Base-by-base conservation (phyloP, 2,329 filamentous ascomycete species). In the Stenocarpella maydis region DNA sequence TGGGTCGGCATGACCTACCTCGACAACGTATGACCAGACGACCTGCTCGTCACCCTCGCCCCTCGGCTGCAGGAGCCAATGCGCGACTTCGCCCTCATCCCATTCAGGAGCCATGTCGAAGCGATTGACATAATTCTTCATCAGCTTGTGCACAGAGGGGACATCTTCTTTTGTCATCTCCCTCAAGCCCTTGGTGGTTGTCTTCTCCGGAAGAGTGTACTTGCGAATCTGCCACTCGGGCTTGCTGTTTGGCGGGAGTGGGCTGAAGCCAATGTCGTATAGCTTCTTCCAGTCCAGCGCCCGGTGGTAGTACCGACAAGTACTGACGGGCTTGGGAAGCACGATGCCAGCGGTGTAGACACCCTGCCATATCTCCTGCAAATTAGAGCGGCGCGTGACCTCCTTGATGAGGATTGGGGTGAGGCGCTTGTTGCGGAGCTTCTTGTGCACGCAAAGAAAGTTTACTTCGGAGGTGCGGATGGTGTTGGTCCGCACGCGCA, bases 391-490 rank as follows among this genome's bases (percentile, higher is more conserved):
- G 58, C 96, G 91, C 6, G 96, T 99, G 75, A 99, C 94, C 80
- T 99, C 96, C 81, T 98, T 98, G 85, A 99, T 99, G 65, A 99
- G 88, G 2, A 98, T 92, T 0, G 96, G 96, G 0, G 96, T 91
- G 52, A 99, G 89, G 66, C 96, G 91, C 84, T 98, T 98, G 69
- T 92, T 90, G 63, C 96, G 93, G 39, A 99, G 89, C 82, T 98
- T 98, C 86, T 98, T 98, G 86, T 99, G 96, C 67, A 99, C 91
- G 77, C 95, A 97, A 74, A 99, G 90, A 82, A 98, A 99, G 84
- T 99, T 99, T 82, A 99, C 96, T 80, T 99, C 96, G 60, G 93
- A 94, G 74, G 92, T 91, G 72, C 90, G 88, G 71, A 99, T 82
- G 69, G 88, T 82, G 70, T 92, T 92, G 70, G 91, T 85, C 72